Evolutionary conservation across 345 rosid species (phyloP).

Genomic region (Dipteronia sinensis): DNA sequence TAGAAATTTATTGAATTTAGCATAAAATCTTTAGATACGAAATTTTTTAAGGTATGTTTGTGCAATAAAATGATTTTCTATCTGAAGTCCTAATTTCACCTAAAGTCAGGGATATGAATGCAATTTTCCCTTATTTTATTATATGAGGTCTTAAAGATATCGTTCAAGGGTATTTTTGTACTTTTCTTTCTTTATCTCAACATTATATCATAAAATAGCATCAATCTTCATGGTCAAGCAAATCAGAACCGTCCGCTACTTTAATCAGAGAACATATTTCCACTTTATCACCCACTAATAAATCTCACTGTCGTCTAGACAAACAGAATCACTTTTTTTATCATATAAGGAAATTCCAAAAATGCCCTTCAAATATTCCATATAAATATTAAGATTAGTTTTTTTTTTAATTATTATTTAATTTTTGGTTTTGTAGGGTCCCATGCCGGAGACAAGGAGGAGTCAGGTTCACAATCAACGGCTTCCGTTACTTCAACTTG

Average conservation of each 20-base stretch:
- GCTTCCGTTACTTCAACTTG: constrained; percentile 72
- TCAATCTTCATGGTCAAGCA: background rate
- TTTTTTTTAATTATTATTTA: background rate
- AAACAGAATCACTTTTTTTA: background rate
- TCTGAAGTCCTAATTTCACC: too few species aligned
- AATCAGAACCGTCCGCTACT: background rate
- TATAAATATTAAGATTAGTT: background rate
- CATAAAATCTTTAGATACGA: background rate
- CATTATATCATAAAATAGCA: too few species aligned
- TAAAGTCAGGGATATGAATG: too few species aligned
- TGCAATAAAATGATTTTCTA: too few species aligned
- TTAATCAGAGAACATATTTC: background rate
- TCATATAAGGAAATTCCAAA: background rate
- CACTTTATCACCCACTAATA: background rate
- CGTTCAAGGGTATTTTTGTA: background rate
- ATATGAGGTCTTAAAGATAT: too few species aligned
- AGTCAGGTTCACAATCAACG: constrained; percentile 70
- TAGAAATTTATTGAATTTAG: too few species aligned
- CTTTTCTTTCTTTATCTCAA: background rate
- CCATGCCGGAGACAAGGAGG: constrained; percentile 65
- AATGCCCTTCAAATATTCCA: background rate
- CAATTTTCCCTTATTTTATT: too few species aligned
- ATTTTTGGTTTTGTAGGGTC: constrained; percentile 32
- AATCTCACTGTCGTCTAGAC: background rate
- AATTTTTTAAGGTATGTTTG: too few species aligned